Conservation (phyloP, 306 rosid genomes). For the Malus sylvestris region DNA sequence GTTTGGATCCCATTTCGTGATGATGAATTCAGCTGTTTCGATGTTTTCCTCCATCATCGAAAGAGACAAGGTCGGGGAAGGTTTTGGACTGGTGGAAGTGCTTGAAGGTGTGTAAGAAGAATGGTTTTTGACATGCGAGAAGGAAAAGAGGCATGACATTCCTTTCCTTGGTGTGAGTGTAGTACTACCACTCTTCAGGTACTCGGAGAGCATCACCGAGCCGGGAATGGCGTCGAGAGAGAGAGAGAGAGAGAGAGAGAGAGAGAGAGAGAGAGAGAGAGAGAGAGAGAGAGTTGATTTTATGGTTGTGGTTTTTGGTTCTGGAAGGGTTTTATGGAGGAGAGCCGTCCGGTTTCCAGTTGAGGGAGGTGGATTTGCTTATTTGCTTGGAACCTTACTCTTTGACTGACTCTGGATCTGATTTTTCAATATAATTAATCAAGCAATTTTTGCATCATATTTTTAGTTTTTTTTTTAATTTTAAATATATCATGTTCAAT, state of each 20-base stretch:
- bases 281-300: background rate
- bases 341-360: background rate
- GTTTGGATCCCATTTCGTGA: conserved; percentile 39
- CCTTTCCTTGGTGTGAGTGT: conserved; percentile 12
- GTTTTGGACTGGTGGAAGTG: background rate
- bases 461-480: background rate
- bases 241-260: background rate
- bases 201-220: conserved; percentile 8
- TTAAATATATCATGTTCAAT: background rate
- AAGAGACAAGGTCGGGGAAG: background rate
- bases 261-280: background rate
- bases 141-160: conserved; percentile 20
- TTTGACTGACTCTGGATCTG: conserved; percentile 10
- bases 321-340: conserved; percentile 12
- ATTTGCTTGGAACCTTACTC: background rate
- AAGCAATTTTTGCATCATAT: background rate
- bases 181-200: background rate
- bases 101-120: conserved; percentile 15
- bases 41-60: conserved; percentile 33
- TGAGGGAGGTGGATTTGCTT: conserved; percentile 6
- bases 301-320: background rate
- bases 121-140: conserved; percentile 19
- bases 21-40: conserved; percentile 21
- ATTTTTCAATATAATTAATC: background rate
- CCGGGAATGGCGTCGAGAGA: background rate